These are phyloP conservation scores for Aspergillus steynii DNA, from an alignment of 495 filamentous ascomycete species.

Conservation along the genomic window DNA sequence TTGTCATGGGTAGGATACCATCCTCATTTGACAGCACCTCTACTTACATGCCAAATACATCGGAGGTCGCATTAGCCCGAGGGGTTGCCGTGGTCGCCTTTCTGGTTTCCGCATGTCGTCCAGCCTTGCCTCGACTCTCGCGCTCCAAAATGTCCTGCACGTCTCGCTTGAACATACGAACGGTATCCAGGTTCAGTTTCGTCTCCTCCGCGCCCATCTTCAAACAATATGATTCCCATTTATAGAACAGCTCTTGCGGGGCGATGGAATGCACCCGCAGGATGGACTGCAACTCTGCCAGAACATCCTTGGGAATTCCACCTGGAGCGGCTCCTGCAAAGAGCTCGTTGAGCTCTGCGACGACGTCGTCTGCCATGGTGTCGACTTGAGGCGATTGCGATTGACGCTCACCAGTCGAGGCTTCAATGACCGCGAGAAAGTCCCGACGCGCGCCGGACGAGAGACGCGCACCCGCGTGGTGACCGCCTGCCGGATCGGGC, in stretches of 20 bases:
- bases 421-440: conserved; percentile 13
- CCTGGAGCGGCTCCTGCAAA: conserved; percentile 58
- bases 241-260: conserved; percentile 85
- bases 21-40: neutral
- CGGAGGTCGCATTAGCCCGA: conserved; percentile 56
- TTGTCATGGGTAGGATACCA: neutral
- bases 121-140: conserved; percentile 60
- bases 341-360: conserved; percentile 64
- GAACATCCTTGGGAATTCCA: conserved; percentile 68
- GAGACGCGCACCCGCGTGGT: neutral
- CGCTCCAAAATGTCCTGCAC: conserved; percentile 81
- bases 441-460: neutral
- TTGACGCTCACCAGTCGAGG: neutral
- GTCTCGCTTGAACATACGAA: conserved; percentile 79
- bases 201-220: conserved; percentile 82
- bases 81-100: conserved; percentile 60
- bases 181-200: conserved; percentile 65
- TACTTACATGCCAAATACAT: conserved; percentile 83
- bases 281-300: conserved; percentile 78
- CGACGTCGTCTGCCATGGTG: conserved; percentile 22
- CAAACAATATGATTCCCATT: conserved; percentile 96
- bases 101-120: conserved; percentile 62
- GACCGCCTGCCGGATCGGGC: conserved; percentile 7
- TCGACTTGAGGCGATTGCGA: neutral
- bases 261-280: conserved; percentile 75